Base-by-base conservation (phyloP, 2,329 filamentous ascomycete species). In the Botrytis cinerea region DNA sequence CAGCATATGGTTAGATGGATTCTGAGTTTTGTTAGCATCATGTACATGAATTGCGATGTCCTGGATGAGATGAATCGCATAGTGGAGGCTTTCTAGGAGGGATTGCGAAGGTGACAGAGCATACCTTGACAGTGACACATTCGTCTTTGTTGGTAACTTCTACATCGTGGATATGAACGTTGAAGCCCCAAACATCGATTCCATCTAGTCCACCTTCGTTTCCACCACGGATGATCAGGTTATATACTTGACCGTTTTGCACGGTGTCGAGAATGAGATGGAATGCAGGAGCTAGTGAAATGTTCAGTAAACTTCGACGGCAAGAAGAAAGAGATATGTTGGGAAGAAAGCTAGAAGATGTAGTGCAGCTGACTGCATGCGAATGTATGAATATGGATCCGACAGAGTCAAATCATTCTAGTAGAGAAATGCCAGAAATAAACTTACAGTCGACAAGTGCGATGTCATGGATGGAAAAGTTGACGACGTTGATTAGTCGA, bases 121-220 rank as follows among this genome's bases (percentile, higher is more conserved):
- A 38, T 63, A 73, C 72, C 73, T 87, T 89, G 73, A 88, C 85
- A 1, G 87, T 89, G 0, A 89, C 86, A 78, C 87, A 89, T 78
- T 90, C 88, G 77, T 90, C 87, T 79, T 88, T 89, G 83, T 90
- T 90, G 40, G 88, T 89, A 8, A 90, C 87, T 82, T 86, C 86
- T 46, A 89, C 82, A 78, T 90, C 87, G 77, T 90, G 87, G 68
- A 89, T 82, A 84, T 85, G 87, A 69, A 89, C 84, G 76, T 89
- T 88, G 63, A 80, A 83, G 25, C 84, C 84, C 81, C 83, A 87
- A 7, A 89, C 83, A 78, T 89, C 85, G 73, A 89, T 83, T 6
- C 88, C 88, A 77, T 90, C 88, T 12, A 89, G 80, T 64, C 86
- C 86, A 66, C 87, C 87, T 73, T 81, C 79, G 73, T 87, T 82